Base-by-base conservation (phyloP, 2,329 filamentous ascomycete species). In the Acephala macrosclerotiorum region DNA sequence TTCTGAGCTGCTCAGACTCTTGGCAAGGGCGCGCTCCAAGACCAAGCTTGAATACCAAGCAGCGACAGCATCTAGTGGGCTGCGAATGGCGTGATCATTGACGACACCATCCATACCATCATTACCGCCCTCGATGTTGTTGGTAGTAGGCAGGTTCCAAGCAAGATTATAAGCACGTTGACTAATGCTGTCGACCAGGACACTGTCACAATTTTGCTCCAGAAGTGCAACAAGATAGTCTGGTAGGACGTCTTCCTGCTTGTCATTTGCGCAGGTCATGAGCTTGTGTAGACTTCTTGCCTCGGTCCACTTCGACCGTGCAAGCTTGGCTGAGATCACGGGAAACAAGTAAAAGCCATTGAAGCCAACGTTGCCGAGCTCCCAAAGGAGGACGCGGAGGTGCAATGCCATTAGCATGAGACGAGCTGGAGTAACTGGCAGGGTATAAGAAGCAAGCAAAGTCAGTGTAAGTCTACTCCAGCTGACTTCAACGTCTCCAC, bases 401-500 rank as follows among this genome's bases (percentile, higher is more conserved):
- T 98, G 95, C 42, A 98, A 82, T 1, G 95, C 92, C 78, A 97
- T 96, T 64, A 97, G 86, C 92, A 97, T 97, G 62, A 97, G 84
- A 51, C 93, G 87, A 57, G 87, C 85, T 0, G 95, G 93, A 0
- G 92, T 96, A 66, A 93, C 89, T 12, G 94, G 94, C 1, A 97
- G 83, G 0, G 94, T 97, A 26, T 91, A 90, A 1, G 94, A 96
- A 9, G 94, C 94, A 74, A 97, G 89, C 29, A 97, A 84, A 0
- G 94, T 97, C 58, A 97, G 83, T 0, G 95, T 87, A 36, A 97
- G 84, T 58, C 95, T 89, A 77, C 92, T 94, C 78, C 91, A 94
- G 82, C 91, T 97, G 72, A 97, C 91, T 77, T 97, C 92, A 9
- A 90, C 87, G 78, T 97, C 95, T 16, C 95, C 94, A 49, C 95